Evolutionary conservation across 148 eudicot genomes (phyloP), one percentile per base, ranked within the genome.

Genomic region (Vaccinium macrocarpon): DNA sequence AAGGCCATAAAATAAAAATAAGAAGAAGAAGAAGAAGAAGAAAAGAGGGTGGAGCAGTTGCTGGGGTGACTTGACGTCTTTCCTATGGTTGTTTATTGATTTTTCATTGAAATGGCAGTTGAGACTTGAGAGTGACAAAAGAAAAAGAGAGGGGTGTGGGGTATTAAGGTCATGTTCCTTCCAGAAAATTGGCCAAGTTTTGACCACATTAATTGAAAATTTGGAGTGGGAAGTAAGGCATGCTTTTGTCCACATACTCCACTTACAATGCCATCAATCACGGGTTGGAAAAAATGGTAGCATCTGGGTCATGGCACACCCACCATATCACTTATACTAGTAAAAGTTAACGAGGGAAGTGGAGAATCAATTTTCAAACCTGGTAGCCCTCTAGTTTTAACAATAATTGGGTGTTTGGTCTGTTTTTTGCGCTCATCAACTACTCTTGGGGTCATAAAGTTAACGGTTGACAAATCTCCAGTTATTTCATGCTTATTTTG

Each of bases 51-150:
- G 78, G 76, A 61, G 80, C 29, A 81, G 27, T 50, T 55, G 80
- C 2, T 68, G 42, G 75, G 87, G 83, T 10, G 14, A 79, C 84
- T 35, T 71, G 70, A 64, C 82, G 4, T 35, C 72, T 71, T 32
- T 48, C 21, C 25, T 61, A 25, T 53, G 62, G 81, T 52, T 46
- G 81, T 52, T 78, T 68, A 10, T 64, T n/a, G 51, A 42, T 80
- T 72, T 78, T 78, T 19, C 51, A 74, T 62, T 76, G 57, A 85
- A 75, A 25, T 85, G 82, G 86, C 84, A 23, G 61, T 84, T 89
- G 87, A 87, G 88, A 74, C 91, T 88, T 93, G 95, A 91, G 87
- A 87, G 85, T 80, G 89, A 91, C 90, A 74, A 87, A 85, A 87
- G 87, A 14, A 61, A 78, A 70, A 57, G 38, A 13, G 23, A 5